Evolutionary conservation across 371 early-diverging fungal genomes (phyloP).

Genomic region (Nosema muscidifuracis): DNA sequence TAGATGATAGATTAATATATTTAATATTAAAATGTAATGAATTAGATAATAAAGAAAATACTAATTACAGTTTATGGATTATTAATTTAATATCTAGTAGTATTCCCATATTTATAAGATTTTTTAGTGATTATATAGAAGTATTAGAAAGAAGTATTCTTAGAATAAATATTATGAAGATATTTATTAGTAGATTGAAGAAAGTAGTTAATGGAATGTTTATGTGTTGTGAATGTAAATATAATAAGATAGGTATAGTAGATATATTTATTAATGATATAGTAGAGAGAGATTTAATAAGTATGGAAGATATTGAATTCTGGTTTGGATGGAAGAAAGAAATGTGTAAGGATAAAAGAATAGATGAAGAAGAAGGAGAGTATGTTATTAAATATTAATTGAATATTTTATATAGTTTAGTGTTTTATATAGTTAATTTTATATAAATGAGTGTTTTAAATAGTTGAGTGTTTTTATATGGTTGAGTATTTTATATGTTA

Average conservation of each 20-base stretch:
- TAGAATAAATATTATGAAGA: conserved; percentile 20
- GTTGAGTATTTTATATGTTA: too few relatives aligned
- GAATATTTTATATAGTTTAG: too few relatives aligned
- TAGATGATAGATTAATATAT: conserved; percentile 35
- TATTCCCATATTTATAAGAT: conserved; percentile 22
- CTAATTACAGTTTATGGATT: conserved; percentile 41
- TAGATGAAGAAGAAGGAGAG: too few relatives aligned
- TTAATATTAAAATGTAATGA: conserved; percentile 24
- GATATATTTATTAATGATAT: conserved; percentile 10
- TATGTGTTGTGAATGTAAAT: conserved; percentile 29
- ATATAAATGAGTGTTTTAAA: too few relatives aligned
- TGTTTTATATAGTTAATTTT: too few relatives aligned
- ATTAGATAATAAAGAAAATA: conserved; percentile 18
- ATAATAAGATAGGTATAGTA: neutral
- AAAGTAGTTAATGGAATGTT: conserved; percentile 16
- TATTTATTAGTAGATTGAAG: conserved; percentile 23
- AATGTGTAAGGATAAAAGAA: neutral
- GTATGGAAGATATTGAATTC: conserved; percentile 22
- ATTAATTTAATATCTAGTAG: conserved; percentile 26
- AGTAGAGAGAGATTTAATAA: conserved; percentile 11
- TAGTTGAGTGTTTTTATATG: too few relatives aligned
- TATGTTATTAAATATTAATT: too few relatives aligned
- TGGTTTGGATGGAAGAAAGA: neutral
- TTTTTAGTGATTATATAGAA: conserved; percentile 27
- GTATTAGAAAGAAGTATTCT: conserved; percentile 4